Conservation (phyloP, 768 basidiomycete species). For the Leccinum uliginosum region DNA sequence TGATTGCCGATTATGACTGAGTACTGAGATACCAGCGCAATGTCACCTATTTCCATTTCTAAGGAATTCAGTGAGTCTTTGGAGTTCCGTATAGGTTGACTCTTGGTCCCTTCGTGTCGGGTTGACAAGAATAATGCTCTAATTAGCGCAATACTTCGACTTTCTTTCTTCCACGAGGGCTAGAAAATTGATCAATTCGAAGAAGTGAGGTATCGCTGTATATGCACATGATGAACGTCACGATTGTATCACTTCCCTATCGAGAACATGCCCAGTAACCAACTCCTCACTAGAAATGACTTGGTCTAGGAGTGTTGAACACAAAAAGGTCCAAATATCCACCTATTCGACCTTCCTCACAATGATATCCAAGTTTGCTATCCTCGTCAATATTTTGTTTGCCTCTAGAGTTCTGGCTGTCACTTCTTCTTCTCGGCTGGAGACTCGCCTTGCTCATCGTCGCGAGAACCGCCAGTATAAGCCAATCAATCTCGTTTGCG, state of each 20-base stretch:
- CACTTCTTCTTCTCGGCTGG: constrained; percentile 8
- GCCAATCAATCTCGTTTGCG: constrained; percentile 1
- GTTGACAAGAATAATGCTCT: no score
- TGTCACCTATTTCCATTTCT: not conserved
- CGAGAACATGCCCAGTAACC: not conserved
- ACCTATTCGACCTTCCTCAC: not conserved
- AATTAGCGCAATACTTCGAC: no score
- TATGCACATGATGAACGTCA: no score
- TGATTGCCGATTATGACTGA: not conserved
- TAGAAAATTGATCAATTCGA: no score
- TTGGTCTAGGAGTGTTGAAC: no score
- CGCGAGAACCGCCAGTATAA: constrained; percentile 11
- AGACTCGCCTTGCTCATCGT: constrained; percentile 14
- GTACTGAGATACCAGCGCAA: not conserved
- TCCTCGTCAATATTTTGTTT: constrained; percentile 17
- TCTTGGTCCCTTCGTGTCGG: not conserved
- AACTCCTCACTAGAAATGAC: not conserved
- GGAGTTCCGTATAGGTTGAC: not conserved
- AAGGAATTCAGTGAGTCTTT: not conserved
- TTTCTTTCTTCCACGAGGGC: no score
- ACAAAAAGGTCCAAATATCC: no score
- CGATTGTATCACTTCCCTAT: no score
- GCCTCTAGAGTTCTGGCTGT: constrained; percentile 13
- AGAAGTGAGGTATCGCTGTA: no score
- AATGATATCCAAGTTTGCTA: constrained; percentile 17